Percentiles rank a stretch among this genome's conserved stretches.
These are phyloP conservation scores for Pouteria campechiana DNA, from an alignment of 179 eudicot genomes.

Conservation along the genomic window DNA sequence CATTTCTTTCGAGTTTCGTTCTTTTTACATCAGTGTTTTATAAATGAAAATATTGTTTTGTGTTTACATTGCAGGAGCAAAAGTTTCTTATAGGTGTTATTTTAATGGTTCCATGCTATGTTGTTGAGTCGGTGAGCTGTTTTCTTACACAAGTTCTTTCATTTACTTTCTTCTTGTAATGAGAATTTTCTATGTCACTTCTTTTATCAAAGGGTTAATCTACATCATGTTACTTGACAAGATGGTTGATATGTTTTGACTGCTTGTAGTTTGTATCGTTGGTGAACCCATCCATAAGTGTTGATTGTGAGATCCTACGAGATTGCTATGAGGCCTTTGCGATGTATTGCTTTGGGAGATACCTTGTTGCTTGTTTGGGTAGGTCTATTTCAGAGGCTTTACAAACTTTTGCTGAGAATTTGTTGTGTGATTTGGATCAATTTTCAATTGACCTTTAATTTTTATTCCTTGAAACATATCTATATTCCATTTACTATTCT, in stretches of 20 bases:
- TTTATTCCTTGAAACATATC: too few species aligned
- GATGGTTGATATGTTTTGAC: too few species aligned
- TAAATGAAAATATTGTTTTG: background rate
- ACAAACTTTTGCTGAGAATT: too few species aligned
- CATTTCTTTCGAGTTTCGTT: background rate
- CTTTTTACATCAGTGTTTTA: background rate
- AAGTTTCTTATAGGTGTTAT: constrained; percentile 89
- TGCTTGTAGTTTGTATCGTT: constrained; percentile 81
- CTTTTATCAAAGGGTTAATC: background rate
- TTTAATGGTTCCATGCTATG: constrained; percentile 92
- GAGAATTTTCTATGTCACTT: background rate
- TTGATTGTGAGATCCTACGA: constrained; percentile 80
- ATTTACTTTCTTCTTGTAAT: background rate
- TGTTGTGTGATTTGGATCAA: too few species aligned
- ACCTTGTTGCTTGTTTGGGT: constrained; percentile 95
- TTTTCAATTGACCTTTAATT: too few species aligned
- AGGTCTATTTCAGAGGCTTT: constrained; percentile 16
- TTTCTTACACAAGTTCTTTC: constrained; percentile 1
- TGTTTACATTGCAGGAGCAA: constrained; percentile 58
- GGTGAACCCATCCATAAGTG: constrained; percentile 79
- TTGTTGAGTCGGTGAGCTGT: constrained; percentile 88
- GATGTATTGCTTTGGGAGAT: constrained; percentile 99
- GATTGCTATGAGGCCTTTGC: constrained; percentile 99
- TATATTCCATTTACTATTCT: too few species aligned
- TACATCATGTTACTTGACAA: background rate